Conservation (phyloP, 164 flowering plant genomes). For the Stephania cephalantha region DNA sequence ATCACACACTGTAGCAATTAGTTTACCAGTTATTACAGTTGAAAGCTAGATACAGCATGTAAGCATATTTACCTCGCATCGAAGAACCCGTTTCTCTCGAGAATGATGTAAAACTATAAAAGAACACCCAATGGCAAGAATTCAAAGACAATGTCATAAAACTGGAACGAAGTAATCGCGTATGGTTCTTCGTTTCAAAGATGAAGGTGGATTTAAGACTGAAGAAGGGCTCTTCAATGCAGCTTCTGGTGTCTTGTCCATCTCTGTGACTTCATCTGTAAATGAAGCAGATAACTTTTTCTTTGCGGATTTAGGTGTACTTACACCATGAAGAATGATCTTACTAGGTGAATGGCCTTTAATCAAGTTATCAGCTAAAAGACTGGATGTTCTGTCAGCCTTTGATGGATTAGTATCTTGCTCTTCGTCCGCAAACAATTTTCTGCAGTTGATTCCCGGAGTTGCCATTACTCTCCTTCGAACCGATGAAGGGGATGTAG, state of each 20-base stretch:
- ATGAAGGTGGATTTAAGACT: conserved; percentile 62
- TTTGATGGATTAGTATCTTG: conserved; percentile 9
- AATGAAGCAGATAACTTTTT: conserved; percentile 18
- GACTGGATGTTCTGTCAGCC: conserved; percentile 11
- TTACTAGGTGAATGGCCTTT: conserved; percentile 13
- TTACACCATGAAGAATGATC: conserved; percentile 26
- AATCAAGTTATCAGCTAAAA: conserved; percentile 13
- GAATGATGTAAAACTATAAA: not conserved
- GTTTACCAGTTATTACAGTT: not conserved
- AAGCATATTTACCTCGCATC: not conserved
- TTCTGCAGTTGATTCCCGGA: conserved; percentile 35
- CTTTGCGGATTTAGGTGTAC: conserved; percentile 53
- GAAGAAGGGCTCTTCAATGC: conserved; percentile 29
- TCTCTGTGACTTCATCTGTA: conserved; percentile 17
- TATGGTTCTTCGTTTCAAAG: conserved; percentile 33
- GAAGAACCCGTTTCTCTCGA: not conserved
- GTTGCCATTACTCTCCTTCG: conserved; percentile 62
- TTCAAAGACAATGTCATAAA: conserved; percentile 18
- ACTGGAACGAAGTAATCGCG: conserved; percentile 24
- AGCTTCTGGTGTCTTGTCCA: conserved; percentile 30
- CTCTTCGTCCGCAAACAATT: conserved; percentile 34
- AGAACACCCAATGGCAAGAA: not conserved
- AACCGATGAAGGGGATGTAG: conserved; percentile 42
- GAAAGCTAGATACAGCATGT: not conserved
- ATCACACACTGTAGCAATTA: not conserved